A percentile compares a stretch with the other conserved stretches of the same genome.
Evolutionary conservation across 2,329 filamentous ascomycete genomes (phyloP).

Genomic region (Eutypella sp.): DNA sequence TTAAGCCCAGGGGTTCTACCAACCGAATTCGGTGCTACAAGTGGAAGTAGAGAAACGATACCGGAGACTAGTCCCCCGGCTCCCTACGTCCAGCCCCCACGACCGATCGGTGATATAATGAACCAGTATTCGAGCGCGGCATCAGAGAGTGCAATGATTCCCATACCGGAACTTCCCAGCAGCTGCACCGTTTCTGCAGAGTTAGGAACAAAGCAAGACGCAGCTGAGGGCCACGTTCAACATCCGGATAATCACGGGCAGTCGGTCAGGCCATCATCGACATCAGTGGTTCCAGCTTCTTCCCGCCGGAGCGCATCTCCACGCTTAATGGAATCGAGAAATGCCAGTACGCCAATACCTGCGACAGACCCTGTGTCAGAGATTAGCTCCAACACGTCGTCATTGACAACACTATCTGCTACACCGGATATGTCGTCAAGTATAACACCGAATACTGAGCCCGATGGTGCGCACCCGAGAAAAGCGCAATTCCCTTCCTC

Average conservation of each 20-base stretch:
- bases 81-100: constrained; percentile 17
- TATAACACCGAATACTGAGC: constrained; percentile 20
- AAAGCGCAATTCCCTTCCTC: neutral
- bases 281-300: constrained; percentile 20
- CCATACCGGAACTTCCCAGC: constrained; percentile 15
- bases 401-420: constrained; percentile 20
- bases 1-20: neutral
- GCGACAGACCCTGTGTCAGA: constrained; percentile 13
- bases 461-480: neutral
- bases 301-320: constrained; percentile 16
- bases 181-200: neutral
- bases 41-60: constrained; percentile 21
- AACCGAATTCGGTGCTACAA: neutral
- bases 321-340: constrained; percentile 13
- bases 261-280: constrained; percentile 12
- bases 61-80: constrained; percentile 27
- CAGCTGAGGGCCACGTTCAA: constrained; percentile 3
- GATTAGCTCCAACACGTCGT: constrained; percentile 18
- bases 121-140: constrained; percentile 14
- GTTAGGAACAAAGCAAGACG: constrained; percentile 6
- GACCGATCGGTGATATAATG: constrained; percentile 15
- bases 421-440: constrained; percentile 22
- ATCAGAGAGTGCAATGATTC: constrained; percentile 12
- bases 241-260: neutral
- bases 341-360: constrained; percentile 14